Evolutionary conservation across 495 filamentous ascomycete genomes (phyloP), one percentile per base, ranked within the genome.

Genomic region (Trichodelitschia bisporula): DNA sequence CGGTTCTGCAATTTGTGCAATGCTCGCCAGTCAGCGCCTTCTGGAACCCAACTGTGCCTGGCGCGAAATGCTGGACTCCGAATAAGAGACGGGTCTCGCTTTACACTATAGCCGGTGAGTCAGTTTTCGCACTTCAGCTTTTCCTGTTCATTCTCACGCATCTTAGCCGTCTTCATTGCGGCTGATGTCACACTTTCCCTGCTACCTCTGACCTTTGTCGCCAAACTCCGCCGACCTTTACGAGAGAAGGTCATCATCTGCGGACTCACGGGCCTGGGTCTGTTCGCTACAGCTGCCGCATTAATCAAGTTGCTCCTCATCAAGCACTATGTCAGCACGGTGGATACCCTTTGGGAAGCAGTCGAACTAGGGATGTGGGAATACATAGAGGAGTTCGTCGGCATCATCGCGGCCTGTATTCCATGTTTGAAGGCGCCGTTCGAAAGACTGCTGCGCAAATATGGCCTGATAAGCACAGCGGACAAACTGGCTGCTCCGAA

Each of bases 171-270:
- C 18, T 42, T 25, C 15, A 46, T 49, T 19, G 15, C 40, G 15
- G 48, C 46, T 1, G 48, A 54, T 35, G 19, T 54, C 3, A 37
- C 42, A 15, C 35, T 51, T 18, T 44, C 42, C 30, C 18, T 46
- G 10, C 28, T 48, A 14, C 51, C 49, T n/a, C 21, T 54, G 23
- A 40, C 39, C 18, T 49, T 52, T 36, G 43, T 54, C 30, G 28
- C 33, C 24, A 38, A 43, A 19, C 34, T 50, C 26, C 40, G 40
- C 18, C 34, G 44, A 6, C 50, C 44, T 21, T 32, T 50, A 12
- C 37, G 38, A 2, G 48, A 51, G 29, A 45, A 43, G 28, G 20
- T 50, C 11, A 36, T 42, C 14, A 26, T 54, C 17, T 29, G 27
- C 38, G 21, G 3, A 27, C 33, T 54, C 19, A 47, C 51, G 44